These are phyloP conservation scores for Solanum acaule DNA, from an alignment of 257 asterid species.

Conservation along the genomic window DNA sequence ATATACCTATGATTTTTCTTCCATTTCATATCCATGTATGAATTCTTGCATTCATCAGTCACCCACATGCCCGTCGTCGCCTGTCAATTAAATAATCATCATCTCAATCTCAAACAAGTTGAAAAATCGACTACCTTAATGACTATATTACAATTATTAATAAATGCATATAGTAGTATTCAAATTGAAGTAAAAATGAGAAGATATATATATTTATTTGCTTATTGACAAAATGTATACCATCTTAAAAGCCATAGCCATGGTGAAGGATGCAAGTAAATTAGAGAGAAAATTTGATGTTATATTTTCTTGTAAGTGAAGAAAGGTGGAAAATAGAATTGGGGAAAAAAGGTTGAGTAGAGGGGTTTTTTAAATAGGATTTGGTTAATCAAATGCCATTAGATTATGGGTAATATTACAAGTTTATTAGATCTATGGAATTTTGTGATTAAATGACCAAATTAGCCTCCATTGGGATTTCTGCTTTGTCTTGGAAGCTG, in stretches of 20 bases:
- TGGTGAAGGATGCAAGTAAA: conserved; percentile 15
- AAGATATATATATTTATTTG: background rate
- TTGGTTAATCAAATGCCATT: conserved; percentile 34
- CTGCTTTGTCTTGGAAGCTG: background rate
- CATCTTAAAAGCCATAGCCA: conserved; percentile 96
- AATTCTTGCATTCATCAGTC: conserved; percentile 73
- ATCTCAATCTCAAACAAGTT: background rate
- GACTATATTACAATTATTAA: background rate
- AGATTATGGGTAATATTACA: conserved; percentile 17
- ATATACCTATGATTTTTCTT: conserved; percentile 73
- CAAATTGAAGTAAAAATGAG: background rate
- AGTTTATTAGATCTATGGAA: conserved; percentile 3
- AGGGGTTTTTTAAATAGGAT: conserved; percentile 34
- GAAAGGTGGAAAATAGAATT: background rate
- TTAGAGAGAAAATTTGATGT: background rate
- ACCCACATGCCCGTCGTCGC: conserved; percentile 86
- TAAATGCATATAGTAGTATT: background rate
- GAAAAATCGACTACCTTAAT: background rate
- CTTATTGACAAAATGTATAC: conserved; percentile 13
- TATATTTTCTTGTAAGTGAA: conserved; percentile 5
- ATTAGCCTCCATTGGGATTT: conserved; percentile 4
- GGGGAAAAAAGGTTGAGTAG: background rate
- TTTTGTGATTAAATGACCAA: conserved; percentile 2
- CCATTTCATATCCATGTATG: conserved; percentile 95
- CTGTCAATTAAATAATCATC: conserved; percentile 7